A percentile compares a stretch with the other conserved stretches of the same genome.
Conservation (phyloP, 441 rosid species). For the Breynia disticha region DNA sequence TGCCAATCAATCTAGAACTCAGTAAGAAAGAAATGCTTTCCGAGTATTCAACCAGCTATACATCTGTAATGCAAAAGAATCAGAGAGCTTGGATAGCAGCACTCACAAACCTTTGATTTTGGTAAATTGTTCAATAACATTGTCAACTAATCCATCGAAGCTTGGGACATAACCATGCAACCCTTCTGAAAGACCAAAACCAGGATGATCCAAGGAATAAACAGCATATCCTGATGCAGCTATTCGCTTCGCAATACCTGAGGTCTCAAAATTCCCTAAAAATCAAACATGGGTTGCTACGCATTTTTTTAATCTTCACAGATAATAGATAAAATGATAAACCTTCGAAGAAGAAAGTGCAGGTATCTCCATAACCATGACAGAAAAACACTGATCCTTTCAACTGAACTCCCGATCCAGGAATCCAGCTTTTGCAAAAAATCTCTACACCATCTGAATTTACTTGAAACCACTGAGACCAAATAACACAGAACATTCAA, state of each 20-base stretch:
- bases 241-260: conserved; percentile 75
- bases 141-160: conserved; percentile 64
- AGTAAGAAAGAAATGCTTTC: background rate
- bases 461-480: conserved; percentile 62
- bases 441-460: conserved; percentile 63
- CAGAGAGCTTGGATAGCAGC: background rate
- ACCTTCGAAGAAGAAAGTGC: conserved; percentile 99
- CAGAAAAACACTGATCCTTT: conserved; percentile 68
- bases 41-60: background rate
- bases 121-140: conserved; percentile 55
- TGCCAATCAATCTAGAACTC: conserved; percentile 14
- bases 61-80: conserved; percentile 1
- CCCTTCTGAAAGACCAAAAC: conserved; percentile 84
- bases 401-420: conserved; percentile 39
- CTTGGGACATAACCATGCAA: conserved; percentile 74
- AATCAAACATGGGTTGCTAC: background rate
- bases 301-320: background rate
- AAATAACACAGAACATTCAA: conserved; percentile 8
- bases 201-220: conserved; percentile 85
- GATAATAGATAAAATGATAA: conserved; percentile 16
- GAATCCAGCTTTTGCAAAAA: conserved; percentile 83
- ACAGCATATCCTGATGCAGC: conserved; percentile 64
- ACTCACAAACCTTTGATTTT: conserved; percentile 58
- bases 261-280: conserved; percentile 8
- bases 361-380: conserved; percentile 96